phyloP scores from a whole-genome alignment of 106 monocot species.

The Phalaenopsis equestris region DNA sequence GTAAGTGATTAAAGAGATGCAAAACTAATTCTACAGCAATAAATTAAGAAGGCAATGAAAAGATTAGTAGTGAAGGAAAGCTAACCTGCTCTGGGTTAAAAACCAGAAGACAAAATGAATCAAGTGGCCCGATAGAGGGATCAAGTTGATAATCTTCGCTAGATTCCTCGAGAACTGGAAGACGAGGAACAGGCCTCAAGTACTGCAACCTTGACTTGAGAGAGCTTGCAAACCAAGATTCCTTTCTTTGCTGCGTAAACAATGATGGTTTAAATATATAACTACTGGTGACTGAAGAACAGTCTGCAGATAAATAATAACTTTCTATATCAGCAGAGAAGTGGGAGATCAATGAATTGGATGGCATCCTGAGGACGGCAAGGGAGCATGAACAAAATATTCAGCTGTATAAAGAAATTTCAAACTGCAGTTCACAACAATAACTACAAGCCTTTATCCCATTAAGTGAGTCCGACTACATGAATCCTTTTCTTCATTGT shows the following conservation, averaged over 20 bases:
- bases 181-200: constrained; percentile 54
- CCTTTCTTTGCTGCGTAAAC: constrained; percentile 64
- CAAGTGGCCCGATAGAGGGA: constrained; percentile 59
- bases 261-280: neutral
- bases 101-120: constrained; percentile 74
- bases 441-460: too few species aligned
- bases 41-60: neutral
- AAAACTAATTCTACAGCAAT: neutral
- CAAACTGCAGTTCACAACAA: neutral
- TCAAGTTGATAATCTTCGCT: constrained; percentile 40
- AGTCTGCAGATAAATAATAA: neutral
- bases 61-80: neutral
- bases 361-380: too few species aligned
- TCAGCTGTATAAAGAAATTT: neutral
- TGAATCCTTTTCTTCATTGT: too few species aligned
- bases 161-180: constrained; percentile 50
- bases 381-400: neutral
- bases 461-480: too few species aligned
- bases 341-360: neutral
- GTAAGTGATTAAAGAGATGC: neutral
- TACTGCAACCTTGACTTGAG: constrained; percentile 79
- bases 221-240: constrained; percentile 80
- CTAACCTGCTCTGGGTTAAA: constrained; percentile 84
- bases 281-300: neutral
- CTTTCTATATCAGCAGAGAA: neutral